A percentile compares a stretch with the other conserved stretches of the same genome.
Evolutionary conservation across 2,329 filamentous ascomycete genomes (phyloP).

Genomic region (Proliferodiscus dingleyae): DNA sequence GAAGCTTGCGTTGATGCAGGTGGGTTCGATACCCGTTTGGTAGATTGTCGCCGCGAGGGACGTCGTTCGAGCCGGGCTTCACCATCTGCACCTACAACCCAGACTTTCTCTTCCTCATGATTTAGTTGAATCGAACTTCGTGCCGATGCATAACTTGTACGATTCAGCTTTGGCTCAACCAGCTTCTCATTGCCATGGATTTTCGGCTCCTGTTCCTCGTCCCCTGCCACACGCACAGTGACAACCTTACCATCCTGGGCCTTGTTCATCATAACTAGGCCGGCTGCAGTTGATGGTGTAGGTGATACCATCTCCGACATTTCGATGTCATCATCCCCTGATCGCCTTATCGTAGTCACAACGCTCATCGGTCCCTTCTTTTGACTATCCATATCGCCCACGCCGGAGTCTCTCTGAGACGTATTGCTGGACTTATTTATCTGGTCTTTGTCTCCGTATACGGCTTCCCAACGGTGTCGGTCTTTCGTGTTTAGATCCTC

Average conservation of each 20-base stretch:
- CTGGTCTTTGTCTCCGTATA: constrained; percentile 60
- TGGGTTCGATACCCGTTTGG: constrained; percentile 18
- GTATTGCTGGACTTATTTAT: constrained; percentile 11
- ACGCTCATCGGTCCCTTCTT: constrained; percentile 33
- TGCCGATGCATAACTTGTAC: constrained; percentile 36
- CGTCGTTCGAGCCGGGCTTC: constrained; percentile 29
- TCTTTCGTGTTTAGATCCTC: constrained; percentile 59
- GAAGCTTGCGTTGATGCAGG: constrained; percentile 34
- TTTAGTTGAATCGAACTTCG: constrained; percentile 20
- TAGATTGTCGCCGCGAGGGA: constrained; percentile 25
- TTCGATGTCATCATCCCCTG: constrained; percentile 47
- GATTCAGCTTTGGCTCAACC: constrained; percentile 49
- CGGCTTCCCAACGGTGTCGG: constrained; percentile 67
- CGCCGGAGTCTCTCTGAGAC: constrained; percentile 26
- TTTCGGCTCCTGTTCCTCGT: constrained; percentile 15
- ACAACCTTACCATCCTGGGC: constrained; percentile 32
- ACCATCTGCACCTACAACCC: constrained; percentile 31
- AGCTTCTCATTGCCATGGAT: constrained; percentile 36
- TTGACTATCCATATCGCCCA: constrained; percentile 42
- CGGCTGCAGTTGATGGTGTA: constrained; percentile 32
- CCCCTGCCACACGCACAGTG: constrained; percentile 21
- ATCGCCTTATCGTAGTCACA: constrained; percentile 30
- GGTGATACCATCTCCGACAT: constrained; percentile 42
- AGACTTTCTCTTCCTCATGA: constrained; percentile 30
- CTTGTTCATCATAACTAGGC: constrained; percentile 39